These are phyloP conservation scores for Lipomyces spencermartinsiae DNA, from an alignment of 805 yeast genomes.

Conservation along the genomic window DNA sequence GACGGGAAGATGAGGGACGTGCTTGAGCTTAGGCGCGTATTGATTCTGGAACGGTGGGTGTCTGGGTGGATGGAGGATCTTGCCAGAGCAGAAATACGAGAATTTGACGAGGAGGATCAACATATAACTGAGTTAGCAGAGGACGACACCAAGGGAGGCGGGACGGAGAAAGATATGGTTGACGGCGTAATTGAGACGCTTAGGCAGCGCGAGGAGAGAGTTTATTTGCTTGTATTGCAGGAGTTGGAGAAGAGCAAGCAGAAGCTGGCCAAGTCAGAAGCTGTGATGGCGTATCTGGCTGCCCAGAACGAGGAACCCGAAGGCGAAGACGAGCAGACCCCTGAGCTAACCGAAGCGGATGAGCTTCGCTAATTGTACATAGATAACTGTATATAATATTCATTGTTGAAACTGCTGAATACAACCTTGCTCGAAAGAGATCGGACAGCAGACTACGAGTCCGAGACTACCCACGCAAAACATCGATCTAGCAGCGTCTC, in stretches of 20 bases:
- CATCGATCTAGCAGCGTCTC: too few species aligned
- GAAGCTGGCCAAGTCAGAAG: constrained; percentile 17
- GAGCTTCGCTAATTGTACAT: constrained; percentile 2
- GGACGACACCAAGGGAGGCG: constrained; percentile 9
- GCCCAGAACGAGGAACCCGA: not conserved
- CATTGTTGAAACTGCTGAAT: too few species aligned
- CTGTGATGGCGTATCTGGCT: constrained; percentile 21
- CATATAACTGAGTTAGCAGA: not conserved
- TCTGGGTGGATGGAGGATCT: constrained; percentile 25
- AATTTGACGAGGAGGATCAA: not conserved
- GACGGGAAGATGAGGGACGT: constrained; percentile 20
- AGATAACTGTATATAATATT: not conserved
- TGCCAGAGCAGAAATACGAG: constrained; percentile 16
- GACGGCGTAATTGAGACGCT: constrained; percentile 17
- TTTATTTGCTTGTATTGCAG: constrained; percentile 15
- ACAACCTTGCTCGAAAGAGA: too few species aligned
- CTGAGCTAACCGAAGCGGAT: not conserved
- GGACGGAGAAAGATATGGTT: constrained; percentile 5
- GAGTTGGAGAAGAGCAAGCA: constrained; percentile 14
- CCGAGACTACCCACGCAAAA: too few species aligned
- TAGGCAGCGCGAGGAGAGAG: constrained; percentile 33
- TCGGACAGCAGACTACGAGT: too few species aligned
- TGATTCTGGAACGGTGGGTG: constrained; percentile 19
- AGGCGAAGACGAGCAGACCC: constrained; percentile 3
- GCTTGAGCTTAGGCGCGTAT: constrained; percentile 29